Conservation (phyloP, 2,329 filamentous ascomycete genomes). For the Aphanocladium album region DNA sequence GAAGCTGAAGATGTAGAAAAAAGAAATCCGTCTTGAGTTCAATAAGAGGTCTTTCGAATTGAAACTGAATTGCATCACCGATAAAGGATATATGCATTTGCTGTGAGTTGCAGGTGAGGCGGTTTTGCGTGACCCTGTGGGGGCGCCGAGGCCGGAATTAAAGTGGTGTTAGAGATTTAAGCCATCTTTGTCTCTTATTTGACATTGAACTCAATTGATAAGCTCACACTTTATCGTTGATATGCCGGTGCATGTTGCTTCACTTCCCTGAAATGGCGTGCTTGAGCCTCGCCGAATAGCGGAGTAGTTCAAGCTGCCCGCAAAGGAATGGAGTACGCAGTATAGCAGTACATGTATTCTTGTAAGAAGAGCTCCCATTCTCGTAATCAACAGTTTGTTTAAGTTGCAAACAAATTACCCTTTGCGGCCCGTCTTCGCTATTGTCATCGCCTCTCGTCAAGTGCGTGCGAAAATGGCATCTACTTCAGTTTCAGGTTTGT, state of each 20-base stretch:
- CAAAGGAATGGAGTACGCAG: not conserved
- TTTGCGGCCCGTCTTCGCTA: no score
- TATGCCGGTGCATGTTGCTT: not conserved
- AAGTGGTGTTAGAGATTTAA: not conserved
- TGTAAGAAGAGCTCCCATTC: no score
- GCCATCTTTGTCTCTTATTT: not conserved
- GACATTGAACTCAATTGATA: not conserved
- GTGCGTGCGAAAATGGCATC: no score
- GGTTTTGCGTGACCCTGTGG: not conserved
- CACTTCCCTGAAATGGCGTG: constrained; percentile 6
- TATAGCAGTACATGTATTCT: no score
- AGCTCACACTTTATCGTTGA: not conserved
- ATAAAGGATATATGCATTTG: no score
- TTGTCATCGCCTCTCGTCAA: no score
- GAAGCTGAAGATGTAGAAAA: no score
- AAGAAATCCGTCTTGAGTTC: no score
- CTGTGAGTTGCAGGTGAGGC: not conserved
- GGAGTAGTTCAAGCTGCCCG: not conserved
- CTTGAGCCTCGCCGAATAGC: not conserved
- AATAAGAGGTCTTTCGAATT: no score
- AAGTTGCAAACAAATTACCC: no score
- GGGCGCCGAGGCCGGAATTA: not conserved
- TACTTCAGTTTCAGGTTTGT: not conserved
- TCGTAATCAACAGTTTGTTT: no score
- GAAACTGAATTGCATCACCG: not conserved